A percentile compares a stretch with the other conserved stretches of the same genome.
phyloP scores from a whole-genome alignment of 179 eudicot species.

The Patellifolia procumbens region DNA sequence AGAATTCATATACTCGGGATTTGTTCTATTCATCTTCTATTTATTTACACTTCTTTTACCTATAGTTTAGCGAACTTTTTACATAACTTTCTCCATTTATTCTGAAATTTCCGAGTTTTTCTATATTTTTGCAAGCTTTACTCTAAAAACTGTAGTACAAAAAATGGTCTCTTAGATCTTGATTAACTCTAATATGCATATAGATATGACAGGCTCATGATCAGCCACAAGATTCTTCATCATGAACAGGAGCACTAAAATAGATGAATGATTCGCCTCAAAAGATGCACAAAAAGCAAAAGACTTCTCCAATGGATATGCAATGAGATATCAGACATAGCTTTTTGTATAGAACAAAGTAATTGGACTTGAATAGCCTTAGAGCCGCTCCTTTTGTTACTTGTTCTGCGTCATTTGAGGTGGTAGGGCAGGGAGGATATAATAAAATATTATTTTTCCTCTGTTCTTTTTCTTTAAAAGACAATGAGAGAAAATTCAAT shows the following conservation, averaged over 20 bases:
- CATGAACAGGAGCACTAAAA: neutral
- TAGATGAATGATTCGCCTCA: neutral
- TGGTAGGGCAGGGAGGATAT: neutral
- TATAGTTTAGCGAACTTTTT: too few species aligned
- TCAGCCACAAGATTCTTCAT: neutral
- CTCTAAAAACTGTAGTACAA: too few species aligned
- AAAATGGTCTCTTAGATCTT: neutral
- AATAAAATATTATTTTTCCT: neutral
- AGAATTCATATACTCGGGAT: too few species aligned
- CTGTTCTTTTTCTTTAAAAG: neutral
- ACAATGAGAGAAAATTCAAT: neutral
- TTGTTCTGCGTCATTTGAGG: neutral
- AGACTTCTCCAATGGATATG: neutral
- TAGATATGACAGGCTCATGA: neutral
- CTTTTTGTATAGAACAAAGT: neutral
- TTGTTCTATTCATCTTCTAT: too few species aligned
- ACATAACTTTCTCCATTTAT: too few species aligned
- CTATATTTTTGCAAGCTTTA: too few species aligned
- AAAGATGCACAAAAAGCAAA: neutral
- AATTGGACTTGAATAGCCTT: neutral
- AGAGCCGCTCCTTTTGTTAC: neutral
- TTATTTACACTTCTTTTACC: too few species aligned
- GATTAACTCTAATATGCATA: neutral
- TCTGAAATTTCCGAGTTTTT: too few species aligned
- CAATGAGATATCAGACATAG: neutral